Conservation (phyloP, 2,329 filamentous ascomycete genomes). For the Tricladium varicosporioides region DNA sequence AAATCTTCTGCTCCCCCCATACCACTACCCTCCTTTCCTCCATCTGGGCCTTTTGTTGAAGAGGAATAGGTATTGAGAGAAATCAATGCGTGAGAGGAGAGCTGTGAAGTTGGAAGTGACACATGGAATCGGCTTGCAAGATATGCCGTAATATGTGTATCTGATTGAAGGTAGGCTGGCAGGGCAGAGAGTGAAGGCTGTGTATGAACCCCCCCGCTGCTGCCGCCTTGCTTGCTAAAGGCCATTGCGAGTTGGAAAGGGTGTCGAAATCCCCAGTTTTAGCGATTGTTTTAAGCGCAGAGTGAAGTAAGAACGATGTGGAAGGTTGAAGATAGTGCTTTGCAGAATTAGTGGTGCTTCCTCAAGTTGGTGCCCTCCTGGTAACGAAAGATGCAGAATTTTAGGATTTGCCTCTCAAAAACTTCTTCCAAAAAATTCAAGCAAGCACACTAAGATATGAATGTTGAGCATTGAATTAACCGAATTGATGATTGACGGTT, state of each 20-base stretch:
- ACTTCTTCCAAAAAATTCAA: too few relatives aligned
- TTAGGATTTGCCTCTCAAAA: too few relatives aligned
- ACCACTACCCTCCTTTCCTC: conserved; percentile 85
- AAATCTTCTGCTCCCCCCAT: conserved; percentile 92
- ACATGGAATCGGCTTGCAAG: conserved; percentile 90
- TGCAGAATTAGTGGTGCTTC: too few relatives aligned
- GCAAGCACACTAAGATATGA: too few relatives aligned
- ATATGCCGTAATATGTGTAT: conserved; percentile 77
- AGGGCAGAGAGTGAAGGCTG: conserved; percentile 87
- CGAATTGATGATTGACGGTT: too few relatives aligned
- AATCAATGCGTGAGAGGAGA: conserved; percentile 90
- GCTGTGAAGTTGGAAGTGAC: conserved; percentile 77
- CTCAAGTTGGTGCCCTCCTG: too few relatives aligned
- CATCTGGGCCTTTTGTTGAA: conserved; percentile 84
- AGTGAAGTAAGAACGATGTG: too few relatives aligned
- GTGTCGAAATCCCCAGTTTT: conserved; percentile 30
- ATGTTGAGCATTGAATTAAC: too few relatives aligned
- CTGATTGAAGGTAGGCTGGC: conserved; percentile 77
- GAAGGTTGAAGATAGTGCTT: too few relatives aligned
- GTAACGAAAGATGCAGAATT: too few relatives aligned
- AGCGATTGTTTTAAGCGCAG: too few relatives aligned
- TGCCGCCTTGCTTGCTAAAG: conserved; percentile 40
- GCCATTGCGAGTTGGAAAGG: conserved; percentile 55
- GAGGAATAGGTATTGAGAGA: conserved; percentile 93
- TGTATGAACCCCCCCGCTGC: conserved; percentile 66